Evolutionary conservation across 2,329 filamentous ascomycete species (phyloP).

Genomic region (Pseudopithomyces maydicus): DNA sequence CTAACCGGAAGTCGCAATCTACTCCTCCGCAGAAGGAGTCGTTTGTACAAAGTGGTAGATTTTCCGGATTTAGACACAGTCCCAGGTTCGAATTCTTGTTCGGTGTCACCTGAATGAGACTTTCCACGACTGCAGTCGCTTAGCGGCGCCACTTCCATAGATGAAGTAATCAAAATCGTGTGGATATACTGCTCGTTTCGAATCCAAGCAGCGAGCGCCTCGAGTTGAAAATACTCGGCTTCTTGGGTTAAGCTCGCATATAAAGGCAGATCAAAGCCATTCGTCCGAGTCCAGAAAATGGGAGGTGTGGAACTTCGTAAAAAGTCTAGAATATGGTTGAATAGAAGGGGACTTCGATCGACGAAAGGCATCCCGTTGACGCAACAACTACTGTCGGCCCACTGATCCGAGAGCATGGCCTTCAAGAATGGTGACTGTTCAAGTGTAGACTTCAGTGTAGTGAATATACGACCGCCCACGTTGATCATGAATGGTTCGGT

Average conservation of each 20-base stretch:
- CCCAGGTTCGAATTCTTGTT: slow-evolving; percentile 1
- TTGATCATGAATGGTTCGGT: neutral
- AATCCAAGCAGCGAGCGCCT: neutral
- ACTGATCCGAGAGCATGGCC: neutral
- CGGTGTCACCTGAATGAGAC: neutral
- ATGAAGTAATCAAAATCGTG: neutral
- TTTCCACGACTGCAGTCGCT: neutral
- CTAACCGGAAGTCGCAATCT: neutral
- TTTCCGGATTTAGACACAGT: neutral
- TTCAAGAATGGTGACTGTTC: neutral
- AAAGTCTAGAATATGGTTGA: neutral
- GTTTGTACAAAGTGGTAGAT: neutral
- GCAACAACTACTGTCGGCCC: neutral
- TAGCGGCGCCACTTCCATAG: neutral
- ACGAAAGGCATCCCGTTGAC: neutral
- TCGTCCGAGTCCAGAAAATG: neutral
- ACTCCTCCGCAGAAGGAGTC: neutral
- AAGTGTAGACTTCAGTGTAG: neutral
- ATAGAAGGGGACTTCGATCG: neutral
- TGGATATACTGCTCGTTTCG: neutral
- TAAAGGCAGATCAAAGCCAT: slow-evolving; percentile 1
- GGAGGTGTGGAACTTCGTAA: neutral
- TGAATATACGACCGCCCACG: neutral
- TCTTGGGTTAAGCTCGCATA: neutral
- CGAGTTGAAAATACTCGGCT: neutral